A percentile compares a stretch with the other conserved stretches of the same genome.
phyloP scores from a whole-genome alignment of 2,329 filamentous ascomycete genomes.

The Aspergillus floridensis region DNA sequence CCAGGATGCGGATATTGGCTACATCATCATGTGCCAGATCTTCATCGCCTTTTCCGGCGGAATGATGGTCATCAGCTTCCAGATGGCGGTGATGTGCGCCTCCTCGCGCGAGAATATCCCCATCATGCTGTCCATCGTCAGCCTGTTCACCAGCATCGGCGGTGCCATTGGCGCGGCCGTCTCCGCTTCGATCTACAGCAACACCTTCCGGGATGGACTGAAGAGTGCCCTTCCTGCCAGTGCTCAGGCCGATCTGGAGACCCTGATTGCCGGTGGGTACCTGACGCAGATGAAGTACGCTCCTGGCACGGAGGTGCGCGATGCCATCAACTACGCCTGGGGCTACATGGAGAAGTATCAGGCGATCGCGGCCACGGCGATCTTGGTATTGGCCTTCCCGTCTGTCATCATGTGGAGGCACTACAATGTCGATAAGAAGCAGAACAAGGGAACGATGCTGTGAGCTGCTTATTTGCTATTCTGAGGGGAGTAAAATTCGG shows the following conservation, averaged over 20 bases:
- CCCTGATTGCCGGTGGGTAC: slow-evolving; percentile 27
- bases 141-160: slow-evolving; percentile 36
- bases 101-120: slow-evolving; percentile 56
- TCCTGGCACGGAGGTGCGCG: slow-evolving; percentile 23
- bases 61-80: slow-evolving; percentile 54
- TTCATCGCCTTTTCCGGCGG: slow-evolving; percentile 56
- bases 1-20: slow-evolving; percentile 48
- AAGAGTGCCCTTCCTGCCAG: slow-evolving; percentile 15
- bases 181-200: slow-evolving; percentile 54
- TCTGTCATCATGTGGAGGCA: slow-evolving; percentile 29
- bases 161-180: slow-evolving; percentile 36
- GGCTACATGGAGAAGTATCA: slow-evolving; percentile 30
- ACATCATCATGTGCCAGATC: slow-evolving; percentile 56
- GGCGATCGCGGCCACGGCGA: slow-evolving; percentile 25
- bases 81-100: slow-evolving; percentile 59
- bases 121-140: slow-evolving; percentile 38
- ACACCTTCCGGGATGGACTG: slow-evolving; percentile 53
- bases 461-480: background rate
- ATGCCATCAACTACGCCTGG: slow-evolving; percentile 33
- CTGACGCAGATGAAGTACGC: slow-evolving; percentile 28
- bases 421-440: slow-evolving; percentile 28
- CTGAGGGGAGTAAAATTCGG: too few species aligned
- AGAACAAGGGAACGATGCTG: slow-evolving; percentile 27
- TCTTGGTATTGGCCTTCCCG: slow-evolving; percentile 26
- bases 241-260: slow-evolving; percentile 18